A percentile compares a stretch with the other conserved stretches of the same genome.
Evolutionary conservation across 345 rosid genomes (phyloP).

Genomic region (Geranium brycei): DNA sequence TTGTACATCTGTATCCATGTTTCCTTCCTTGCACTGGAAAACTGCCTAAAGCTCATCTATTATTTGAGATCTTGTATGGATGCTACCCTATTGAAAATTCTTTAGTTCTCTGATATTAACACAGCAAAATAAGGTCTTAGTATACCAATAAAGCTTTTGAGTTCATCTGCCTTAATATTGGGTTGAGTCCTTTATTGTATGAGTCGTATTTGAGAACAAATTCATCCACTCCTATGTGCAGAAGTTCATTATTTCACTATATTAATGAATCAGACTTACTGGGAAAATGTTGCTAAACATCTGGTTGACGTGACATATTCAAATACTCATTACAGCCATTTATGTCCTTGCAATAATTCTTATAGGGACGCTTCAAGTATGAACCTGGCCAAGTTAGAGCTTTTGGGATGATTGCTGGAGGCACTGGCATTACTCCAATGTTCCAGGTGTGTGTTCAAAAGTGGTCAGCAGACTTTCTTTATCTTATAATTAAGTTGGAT

Average conservation of each 20-base stretch:
- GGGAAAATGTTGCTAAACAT: not conserved
- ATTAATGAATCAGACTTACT: not conserved
- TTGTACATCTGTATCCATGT: too few relatives aligned
- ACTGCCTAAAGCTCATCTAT: too few relatives aligned
- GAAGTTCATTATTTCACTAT: not conserved
- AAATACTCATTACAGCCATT: not conserved
- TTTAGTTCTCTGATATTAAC: not conserved
- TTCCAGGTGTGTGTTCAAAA: constrained; percentile 27
- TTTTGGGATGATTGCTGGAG: constrained; percentile 68
- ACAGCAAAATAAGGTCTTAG: not conserved
- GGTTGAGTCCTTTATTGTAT: not conserved
- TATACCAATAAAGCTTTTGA: not conserved
- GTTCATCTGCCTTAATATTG: not conserved
- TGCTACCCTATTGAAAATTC: too few relatives aligned
- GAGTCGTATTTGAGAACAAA: not conserved
- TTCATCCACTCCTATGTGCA: not conserved
- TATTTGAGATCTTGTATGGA: too few relatives aligned
- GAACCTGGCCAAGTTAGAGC: constrained; percentile 49
- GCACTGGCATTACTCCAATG: constrained; percentile 68
- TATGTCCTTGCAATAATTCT: not conserved
- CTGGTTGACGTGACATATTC: not conserved
- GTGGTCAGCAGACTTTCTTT: not conserved
- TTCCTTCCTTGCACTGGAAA: too few relatives aligned
- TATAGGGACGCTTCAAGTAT: constrained; percentile 60
- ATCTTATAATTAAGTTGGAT: not conserved